These are phyloP conservation scores for Tricholoma hemisulphureum DNA, from an alignment of 768 basidiomycete genomes.

Conservation along the genomic window DNA sequence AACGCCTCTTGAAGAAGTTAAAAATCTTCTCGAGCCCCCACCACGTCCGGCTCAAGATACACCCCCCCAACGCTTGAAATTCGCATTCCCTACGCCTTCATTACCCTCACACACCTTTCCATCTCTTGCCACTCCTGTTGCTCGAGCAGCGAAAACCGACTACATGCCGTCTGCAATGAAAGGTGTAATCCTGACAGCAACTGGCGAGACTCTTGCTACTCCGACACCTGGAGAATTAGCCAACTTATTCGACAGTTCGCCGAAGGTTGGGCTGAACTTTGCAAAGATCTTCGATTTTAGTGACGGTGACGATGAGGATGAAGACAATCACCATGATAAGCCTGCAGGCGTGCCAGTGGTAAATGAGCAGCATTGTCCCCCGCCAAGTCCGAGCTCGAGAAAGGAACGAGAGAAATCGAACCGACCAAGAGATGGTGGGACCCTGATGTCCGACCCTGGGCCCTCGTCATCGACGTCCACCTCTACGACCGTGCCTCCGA, in stretches of 20 bases:
- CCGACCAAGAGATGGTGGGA: conserved; percentile 18
- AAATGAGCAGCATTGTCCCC: conserved; percentile 31
- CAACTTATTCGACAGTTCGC: conserved; percentile 66
- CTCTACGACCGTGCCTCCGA: conserved; percentile 32
- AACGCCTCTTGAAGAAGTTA: conserved; percentile 73
- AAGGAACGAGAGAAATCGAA: conserved; percentile 38
- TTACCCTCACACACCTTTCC: conserved; percentile 20
- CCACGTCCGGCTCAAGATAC: conserved; percentile 27
- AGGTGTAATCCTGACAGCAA: conserved; percentile 76
- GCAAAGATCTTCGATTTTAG: conserved; percentile 74
- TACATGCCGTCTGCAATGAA: conserved; percentile 60
- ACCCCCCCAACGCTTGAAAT: conserved; percentile 23
- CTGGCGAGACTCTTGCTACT: conserved; percentile 71
- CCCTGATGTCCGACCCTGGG: conserved; percentile 17
- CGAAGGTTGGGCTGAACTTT: conserved; percentile 72
- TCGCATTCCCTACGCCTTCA: conserved; percentile 23
- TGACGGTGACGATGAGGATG: conserved; percentile 37
- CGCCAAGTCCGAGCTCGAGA: conserved; percentile 48
- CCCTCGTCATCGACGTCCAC: conserved; percentile 22
- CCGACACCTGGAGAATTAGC: conserved; percentile 66
- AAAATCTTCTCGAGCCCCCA: conserved; percentile 61
- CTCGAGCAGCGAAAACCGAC: conserved; percentile 35
- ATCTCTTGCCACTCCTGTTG: conserved; percentile 54
- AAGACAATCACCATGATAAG: conserved; percentile 22
- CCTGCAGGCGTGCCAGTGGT: conserved; percentile 24